These are phyloP conservation scores for Aspergillus bombycis DNA, from an alignment of 2,329 filamentous ascomycete species.

Conservation along the genomic window DNA sequence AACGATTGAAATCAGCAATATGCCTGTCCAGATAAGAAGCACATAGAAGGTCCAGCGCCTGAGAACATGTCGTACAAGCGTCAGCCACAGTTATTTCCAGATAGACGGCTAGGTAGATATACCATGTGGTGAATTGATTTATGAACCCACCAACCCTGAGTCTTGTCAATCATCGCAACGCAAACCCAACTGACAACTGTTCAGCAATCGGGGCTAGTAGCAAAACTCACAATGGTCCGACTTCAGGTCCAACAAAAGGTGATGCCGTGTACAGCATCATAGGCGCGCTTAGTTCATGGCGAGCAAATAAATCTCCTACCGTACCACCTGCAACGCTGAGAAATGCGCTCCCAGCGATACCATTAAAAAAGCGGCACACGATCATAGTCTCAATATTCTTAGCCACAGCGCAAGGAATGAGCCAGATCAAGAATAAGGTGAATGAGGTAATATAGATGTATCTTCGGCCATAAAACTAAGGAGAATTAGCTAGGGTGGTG, in stretches of 20 bases:
- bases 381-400: conserved; percentile 80
- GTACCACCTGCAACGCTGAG: conserved; percentile 78
- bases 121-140: conserved; percentile 72
- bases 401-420: conserved; percentile 81
- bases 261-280: conserved; percentile 79
- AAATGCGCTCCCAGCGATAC: conserved; percentile 55
- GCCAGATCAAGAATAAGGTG: conserved; percentile 73
- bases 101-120: conserved; percentile 6
- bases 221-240: conserved; percentile 54
- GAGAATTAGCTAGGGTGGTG: conserved; percentile 5
- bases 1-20: conserved; percentile 65
- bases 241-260: conserved; percentile 61
- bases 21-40: conserved; percentile 78
- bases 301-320: conserved; percentile 76
- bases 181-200: background rate
- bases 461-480: conserved; percentile 76
- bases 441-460: conserved; percentile 80
- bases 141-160: conserved; percentile 74
- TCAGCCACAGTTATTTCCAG: conserved; percentile 9
- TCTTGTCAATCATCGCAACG: conserved; percentile 14
- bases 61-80: background rate
- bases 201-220: background rate
- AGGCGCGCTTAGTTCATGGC: conserved; percentile 70
- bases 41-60: conserved; percentile 83
- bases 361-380: conserved; percentile 71